Evolutionary conservation across 1,139 yeast species (phyloP), one percentile per base, ranked within the genome.

Genomic region (Wickerhamomyces sp.): DNA sequence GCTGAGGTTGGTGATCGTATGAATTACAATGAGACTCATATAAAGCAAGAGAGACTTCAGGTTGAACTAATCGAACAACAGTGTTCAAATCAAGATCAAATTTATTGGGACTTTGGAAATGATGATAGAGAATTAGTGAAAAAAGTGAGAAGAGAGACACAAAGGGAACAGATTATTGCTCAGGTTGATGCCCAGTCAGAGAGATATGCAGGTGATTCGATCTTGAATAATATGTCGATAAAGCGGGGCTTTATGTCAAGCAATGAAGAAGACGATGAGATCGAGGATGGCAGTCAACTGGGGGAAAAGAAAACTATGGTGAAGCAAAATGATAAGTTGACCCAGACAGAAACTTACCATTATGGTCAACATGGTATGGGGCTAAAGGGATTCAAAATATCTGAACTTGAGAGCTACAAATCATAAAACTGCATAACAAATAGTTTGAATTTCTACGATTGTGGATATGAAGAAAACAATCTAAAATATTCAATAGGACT

Each of bases 311-410:
- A 11, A 22, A 13, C 12, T 11, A 11, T 12, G 16, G 8, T 25
- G 6, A 16, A 24, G 6, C 17, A 26, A 9, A 28, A 32, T 16
- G 35, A 18, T 11, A 35, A 20, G 15, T 16, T 37, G 7, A 44
- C 48, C 13, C 47, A 42, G 26, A 46, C 50, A 1, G 41, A 32
- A 23, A 46, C 50, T 0, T 46, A 44, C 23, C 31, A 46, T 30
- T 46, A 41, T 21, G 45, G 42, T 4, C 26, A 26, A 5, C 16
- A 22, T 17, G 14, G 21, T 11, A 19, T 13, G 8, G 36, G 35
- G 12, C 24, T 28, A 16, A 24, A 29, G 23, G 26, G n/a, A n/a
- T n/a, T n/a, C n/a, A n/a, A n/a, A n/a, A n/a, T n/a, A n/a, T n/a
- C n/a, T n/a, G n/a, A n/a, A n/a, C n/a, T n/a, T n/a, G n/a, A n/a